Evolutionary conservation across 306 rosid species (phyloP), one percentile per base, ranked within the genome.

Genomic region (Cercis canadensis): DNA sequence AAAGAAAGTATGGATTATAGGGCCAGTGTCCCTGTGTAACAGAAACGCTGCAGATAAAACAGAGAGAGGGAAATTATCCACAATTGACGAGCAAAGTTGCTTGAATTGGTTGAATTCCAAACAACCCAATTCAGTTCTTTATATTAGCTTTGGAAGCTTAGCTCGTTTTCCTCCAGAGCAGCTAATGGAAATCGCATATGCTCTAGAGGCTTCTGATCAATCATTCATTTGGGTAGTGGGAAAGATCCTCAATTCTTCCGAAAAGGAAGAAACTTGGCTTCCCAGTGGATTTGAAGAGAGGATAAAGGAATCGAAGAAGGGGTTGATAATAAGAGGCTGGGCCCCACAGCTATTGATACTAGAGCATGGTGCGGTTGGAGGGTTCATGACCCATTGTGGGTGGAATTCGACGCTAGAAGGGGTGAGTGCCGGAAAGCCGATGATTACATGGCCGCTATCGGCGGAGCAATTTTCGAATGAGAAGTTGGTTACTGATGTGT

Each of bases 321-420:
- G 96, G n/a, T 11, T 87, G 77, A 65, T 90, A 9, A 14, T 87
- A 5, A 80, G 85, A 72, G 93, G 92, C 0, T 90, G 89, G 93
- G 93, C 85, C 0, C 93, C 96, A 0, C 94, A 90, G 60, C 11
- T 90, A 4, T 33, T 82, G 83, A 86, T 91, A 16, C 52, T 88
- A 57, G 90, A 87, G 15, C 90, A 86, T n/a, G 55, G 2, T 2
- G 78, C 87, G 0, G 62, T 88, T 2, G 88, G 87, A 16, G 97
- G 92, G 41, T 90, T 86, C 21, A 46, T 90, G 84, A 90, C 92
- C 0, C 95, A 90, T 18, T 88, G 92, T 21, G 95, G 97, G 4
- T 90, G 97, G 95, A 90, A 90, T 37, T 90, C 97, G 3, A 81
- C 85, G 5, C 4, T 88, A 72, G 97, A 91, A 72, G 81, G 88